phyloP scores from a whole-genome alignment of 306 rosid genomes.

The Pyrus communis region DNA sequence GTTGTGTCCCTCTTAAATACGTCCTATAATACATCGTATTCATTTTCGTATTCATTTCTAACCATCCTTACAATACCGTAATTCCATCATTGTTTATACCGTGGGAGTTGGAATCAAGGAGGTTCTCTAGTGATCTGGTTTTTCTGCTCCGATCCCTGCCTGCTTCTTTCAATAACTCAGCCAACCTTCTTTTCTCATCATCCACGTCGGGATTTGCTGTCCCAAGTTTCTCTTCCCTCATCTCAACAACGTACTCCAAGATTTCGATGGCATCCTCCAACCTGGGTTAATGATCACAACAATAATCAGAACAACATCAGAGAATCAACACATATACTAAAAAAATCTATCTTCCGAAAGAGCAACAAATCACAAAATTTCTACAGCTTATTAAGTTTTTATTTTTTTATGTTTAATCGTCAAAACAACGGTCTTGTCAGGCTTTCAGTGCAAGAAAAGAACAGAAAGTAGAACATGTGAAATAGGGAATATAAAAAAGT shows the following conservation, averaged over 20 bases:
- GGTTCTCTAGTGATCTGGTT: conserved; percentile 65
- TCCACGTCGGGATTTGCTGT: conserved; percentile 87
- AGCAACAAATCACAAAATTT: background rate
- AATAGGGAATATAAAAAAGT: background rate
- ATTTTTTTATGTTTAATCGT: background rate
- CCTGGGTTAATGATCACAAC: conserved; percentile 29
- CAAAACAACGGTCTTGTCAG: background rate
- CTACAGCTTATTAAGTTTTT: background rate
- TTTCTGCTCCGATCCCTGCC: conserved; percentile 69
- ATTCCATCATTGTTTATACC: conserved; percentile 15
- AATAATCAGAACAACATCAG: background rate
- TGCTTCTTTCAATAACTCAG: conserved; percentile 76
- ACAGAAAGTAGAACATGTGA: background rate
- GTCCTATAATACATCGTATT: conserved; percentile 11
- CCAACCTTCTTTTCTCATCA: conserved; percentile 88
- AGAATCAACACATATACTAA: background rate
- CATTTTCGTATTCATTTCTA: background rate
- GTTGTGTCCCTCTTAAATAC: conserved; percentile 16
- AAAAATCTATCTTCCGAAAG: background rate
- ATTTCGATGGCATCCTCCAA: conserved; percentile 81
- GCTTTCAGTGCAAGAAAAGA: background rate
- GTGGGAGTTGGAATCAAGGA: conserved; percentile 46
- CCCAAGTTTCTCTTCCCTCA: conserved; percentile 89
- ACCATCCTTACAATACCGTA: conserved; percentile 18
- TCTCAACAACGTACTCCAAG: conserved; percentile 61